phyloP scores from a whole-genome alignment of 768 basidiomycete species.

The Pleurotus tuoliensis region DNA sequence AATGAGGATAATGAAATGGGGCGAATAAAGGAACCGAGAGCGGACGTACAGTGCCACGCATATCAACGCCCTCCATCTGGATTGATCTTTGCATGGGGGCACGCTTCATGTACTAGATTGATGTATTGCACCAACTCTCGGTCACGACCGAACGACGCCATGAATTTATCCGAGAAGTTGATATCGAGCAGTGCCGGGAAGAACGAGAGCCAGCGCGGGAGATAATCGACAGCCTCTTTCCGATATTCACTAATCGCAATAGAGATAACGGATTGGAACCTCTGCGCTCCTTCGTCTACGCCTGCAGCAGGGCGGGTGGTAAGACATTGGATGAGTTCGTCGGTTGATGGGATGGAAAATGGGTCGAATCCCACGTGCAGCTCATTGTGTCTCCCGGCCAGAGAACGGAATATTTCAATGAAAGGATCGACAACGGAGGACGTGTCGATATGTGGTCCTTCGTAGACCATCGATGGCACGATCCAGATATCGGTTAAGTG shows the following conservation, averaged over 20 bases:
- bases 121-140: neutral
- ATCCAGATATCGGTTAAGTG: neutral
- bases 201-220: conserved; percentile 3
- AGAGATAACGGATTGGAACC: neutral
- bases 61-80: conserved; percentile 1
- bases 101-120: neutral
- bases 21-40: too few relatives aligned
- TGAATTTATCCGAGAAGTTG: conserved; percentile 4
- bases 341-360: neutral
- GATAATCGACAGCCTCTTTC: conserved; percentile 3
- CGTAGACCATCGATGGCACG: conserved; percentile 1
- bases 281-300: neutral
- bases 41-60: too few relatives aligned
- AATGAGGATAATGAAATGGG: neutral
- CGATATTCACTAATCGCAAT: conserved; percentile 5
- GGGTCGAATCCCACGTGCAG: conserved; percentile 3
- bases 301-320: neutral
- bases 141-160: conserved; percentile 1
- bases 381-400: neutral
- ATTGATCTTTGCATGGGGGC: neutral
- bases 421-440: conserved; percentile 2
- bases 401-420: neutral
- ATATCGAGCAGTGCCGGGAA: conserved; percentile 4
- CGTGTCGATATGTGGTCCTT: conserved; percentile 1
- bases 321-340: conserved; percentile 2